Percentiles rank a stretch among this genome's conserved stretches.
Evolutionary conservation across 163 green algal species (phyloP).

Genomic region (Scenedesmus sp.): DNA sequence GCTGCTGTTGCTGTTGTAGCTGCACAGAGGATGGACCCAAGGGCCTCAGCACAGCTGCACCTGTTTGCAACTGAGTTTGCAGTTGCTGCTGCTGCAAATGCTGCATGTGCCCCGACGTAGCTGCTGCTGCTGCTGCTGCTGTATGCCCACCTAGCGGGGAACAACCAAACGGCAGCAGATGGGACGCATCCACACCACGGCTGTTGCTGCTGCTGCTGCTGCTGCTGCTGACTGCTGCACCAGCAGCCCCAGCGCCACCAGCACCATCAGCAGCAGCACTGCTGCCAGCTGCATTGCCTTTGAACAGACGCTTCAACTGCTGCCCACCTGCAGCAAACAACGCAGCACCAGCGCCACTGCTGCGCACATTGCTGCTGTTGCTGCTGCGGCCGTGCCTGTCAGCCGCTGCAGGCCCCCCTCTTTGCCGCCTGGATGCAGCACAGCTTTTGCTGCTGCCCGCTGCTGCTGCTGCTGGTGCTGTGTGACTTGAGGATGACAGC

Average conservation of each 20-base stretch:
- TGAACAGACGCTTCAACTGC: slow-evolving; percentile 19
- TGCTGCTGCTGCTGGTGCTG: background rate
- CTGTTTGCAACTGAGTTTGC: background rate
- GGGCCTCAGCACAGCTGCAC: background rate
- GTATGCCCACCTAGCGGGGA: background rate
- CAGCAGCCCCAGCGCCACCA: background rate
- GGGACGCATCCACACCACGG: background rate
- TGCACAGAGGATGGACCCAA: background rate
- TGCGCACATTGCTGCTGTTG: background rate
- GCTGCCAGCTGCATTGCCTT: background rate
- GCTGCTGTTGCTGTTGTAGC: background rate
- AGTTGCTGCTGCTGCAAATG: background rate
- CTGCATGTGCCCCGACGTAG: too few relatives aligned
- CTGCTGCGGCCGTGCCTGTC: background rate
- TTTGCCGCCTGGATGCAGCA: background rate
- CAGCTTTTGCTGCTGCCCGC: slow-evolving; percentile 3
- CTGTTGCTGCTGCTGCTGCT: background rate
- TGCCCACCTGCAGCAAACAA: slow-evolving; percentile 13
- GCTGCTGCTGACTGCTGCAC: background rate
- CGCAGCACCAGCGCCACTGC: background rate
- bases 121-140: slow-evolving; percentile 17
- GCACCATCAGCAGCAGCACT: background rate
- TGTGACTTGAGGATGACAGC: background rate
- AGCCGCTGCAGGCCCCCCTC: background rate
- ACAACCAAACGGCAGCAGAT: background rate